phyloP scores from a whole-genome alignment of 352 stramenopile genomes.

The Saprolegnia parasitica region DNA sequence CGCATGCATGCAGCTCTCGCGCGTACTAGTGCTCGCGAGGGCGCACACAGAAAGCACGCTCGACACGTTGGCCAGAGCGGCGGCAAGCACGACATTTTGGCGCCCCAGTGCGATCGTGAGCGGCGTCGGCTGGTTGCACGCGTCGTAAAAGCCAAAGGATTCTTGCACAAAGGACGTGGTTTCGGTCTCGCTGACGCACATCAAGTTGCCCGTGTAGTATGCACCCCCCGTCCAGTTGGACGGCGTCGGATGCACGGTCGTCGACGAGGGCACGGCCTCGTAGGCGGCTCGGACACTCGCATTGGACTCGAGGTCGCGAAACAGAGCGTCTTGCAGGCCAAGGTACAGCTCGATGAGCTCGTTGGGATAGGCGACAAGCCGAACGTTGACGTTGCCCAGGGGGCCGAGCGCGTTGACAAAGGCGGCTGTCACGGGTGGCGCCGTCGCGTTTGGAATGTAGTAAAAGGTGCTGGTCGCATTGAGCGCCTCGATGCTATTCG shows the following conservation, averaged over 20 bases:
- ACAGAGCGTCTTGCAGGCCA: too few species aligned
- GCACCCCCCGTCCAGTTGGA: background rate
- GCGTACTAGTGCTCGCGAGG: background rate
- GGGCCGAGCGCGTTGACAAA: background rate
- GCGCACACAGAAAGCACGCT: background rate
- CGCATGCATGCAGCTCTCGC: background rate
- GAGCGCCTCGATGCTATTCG: background rate
- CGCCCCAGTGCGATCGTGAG: background rate
- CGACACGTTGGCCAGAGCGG: too few species aligned
- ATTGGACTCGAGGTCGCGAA: too few species aligned
- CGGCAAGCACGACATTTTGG: background rate
- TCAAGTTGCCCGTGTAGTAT: background rate
- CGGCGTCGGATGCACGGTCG: background rate
- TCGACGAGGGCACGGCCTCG: background rate
- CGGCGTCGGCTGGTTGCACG: background rate
- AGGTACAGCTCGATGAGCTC: background rate
- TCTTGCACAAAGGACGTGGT: background rate
- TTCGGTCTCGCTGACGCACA: background rate
- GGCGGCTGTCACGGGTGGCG: background rate
- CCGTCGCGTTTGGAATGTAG: background rate
- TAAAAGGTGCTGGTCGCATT: background rate
- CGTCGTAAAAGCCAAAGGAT: slow-evolving; percentile 13
- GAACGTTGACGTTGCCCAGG: background rate
- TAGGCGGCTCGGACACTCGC: background rate
- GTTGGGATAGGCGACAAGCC: background rate